Evolutionary conservation across 202 grass and related monocot species (phyloP).

Genomic region (Setaria viridis): DNA sequence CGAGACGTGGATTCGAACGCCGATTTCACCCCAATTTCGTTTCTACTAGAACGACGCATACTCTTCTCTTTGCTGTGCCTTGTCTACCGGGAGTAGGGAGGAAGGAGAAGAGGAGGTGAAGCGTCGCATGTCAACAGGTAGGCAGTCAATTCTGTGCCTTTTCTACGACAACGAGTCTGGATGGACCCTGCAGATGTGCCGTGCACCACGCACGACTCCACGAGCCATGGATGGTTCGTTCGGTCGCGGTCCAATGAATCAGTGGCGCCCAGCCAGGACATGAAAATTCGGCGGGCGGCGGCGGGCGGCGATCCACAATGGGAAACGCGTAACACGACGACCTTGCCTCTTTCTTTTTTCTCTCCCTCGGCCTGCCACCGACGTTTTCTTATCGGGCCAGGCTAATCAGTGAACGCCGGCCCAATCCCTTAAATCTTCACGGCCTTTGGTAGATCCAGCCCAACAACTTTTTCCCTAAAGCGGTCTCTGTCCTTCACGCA

Average conservation of each 20-base stretch:
- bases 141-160: slow-evolving; percentile 48
- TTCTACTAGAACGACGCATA: slow-evolving; percentile 36
- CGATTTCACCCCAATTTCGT: neutral
- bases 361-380: neutral
- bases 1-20: neutral
- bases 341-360: too few species aligned
- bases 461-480: too few species aligned
- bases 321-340: neutral
- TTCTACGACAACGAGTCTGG: slow-evolving; percentile 20
- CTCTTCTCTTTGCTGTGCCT: neutral
- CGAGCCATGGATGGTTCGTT: neutral
- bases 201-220: slow-evolving; percentile 29
- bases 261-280: neutral
- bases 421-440: too few species aligned
- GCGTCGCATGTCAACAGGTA: slow-evolving; percentile 48
- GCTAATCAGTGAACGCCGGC: too few species aligned
- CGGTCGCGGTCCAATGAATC: neutral
- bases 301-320: neutral
- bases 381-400: neutral
- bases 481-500: too few species aligned
- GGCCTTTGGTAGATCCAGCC: neutral
- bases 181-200: neutral
- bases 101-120: slow-evolving; percentile 30
- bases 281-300: neutral
- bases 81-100: neutral